phyloP scores from a whole-genome alignment of 2,329 filamentous ascomycete genomes.

The Phaeophleospora eucalypticola region DNA sequence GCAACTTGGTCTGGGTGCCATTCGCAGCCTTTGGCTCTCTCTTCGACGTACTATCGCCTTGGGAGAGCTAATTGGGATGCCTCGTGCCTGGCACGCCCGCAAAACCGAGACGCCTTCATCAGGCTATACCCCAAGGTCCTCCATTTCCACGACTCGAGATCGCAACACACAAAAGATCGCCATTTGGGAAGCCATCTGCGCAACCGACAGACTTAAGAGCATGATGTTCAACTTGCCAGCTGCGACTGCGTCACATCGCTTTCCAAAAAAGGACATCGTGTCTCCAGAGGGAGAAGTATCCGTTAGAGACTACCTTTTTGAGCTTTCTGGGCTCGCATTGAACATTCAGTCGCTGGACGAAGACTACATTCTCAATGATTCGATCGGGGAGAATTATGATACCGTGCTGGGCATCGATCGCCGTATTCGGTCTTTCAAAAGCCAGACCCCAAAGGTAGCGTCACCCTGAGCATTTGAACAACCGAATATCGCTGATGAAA shows the following conservation, averaged over 20 bases:
- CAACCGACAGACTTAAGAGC: constrained; percentile 30
- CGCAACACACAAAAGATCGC: constrained; percentile 21
- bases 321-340: constrained; percentile 26
- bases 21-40: constrained; percentile 36
- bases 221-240: constrained; percentile 37
- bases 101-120: not conserved
- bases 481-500: not conserved
- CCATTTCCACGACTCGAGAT: not conserved
- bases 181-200: constrained; percentile 34
- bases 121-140: not conserved
- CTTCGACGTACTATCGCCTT: constrained; percentile 37
- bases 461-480: constrained; percentile 4
- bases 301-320: constrained; percentile 24
- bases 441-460: constrained; percentile 23
- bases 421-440: constrained; percentile 24
- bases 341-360: constrained; percentile 27
- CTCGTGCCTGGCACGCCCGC: constrained; percentile 17
- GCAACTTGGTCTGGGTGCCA: constrained; percentile 33
- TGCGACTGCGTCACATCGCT: constrained; percentile 26
- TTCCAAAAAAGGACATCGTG: constrained; percentile 16
- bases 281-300: constrained; percentile 22
- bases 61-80: constrained; percentile 38
- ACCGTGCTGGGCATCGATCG: constrained; percentile 27
- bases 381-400: constrained; percentile 20
- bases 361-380: constrained; percentile 12